A percentile compares a stretch with the other conserved stretches of the same genome.
phyloP scores from a whole-genome alignment of 73 alveolate species.

The Blepharisma stoltei region DNA sequence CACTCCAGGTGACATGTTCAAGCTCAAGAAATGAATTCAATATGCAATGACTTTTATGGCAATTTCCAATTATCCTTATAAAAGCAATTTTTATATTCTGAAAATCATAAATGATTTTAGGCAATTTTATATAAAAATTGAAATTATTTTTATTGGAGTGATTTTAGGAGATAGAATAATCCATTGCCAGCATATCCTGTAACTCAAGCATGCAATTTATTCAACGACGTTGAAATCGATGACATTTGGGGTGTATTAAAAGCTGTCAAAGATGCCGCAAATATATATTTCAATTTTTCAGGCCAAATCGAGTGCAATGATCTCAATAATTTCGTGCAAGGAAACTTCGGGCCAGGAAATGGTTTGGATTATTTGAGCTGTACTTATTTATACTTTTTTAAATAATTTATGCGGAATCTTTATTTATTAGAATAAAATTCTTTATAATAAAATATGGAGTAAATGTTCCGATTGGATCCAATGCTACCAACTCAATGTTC shows the following conservation, averaged over 20 bases:
- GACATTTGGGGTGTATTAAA: neutral
- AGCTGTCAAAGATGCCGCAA: neutral
- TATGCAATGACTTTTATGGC: conserved; percentile 62
- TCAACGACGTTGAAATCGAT: neutral
- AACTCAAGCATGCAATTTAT: conserved; percentile 36
- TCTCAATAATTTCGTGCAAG: conserved; percentile 9
- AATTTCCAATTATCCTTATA: conserved; percentile 63
- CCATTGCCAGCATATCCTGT: conserved; percentile 76
- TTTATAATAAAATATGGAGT: too few relatives aligned
- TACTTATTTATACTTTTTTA: too few relatives aligned
- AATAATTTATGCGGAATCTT: too few relatives aligned
- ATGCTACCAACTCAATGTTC: conserved; percentile 59
- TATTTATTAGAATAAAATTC: too few relatives aligned
- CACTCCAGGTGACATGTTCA: conserved; percentile 45
- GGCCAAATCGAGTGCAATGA: conserved; percentile 36
- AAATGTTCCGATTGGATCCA: conserved; percentile 60
- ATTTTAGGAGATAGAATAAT: too few relatives aligned
- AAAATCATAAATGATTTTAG: too few relatives aligned
- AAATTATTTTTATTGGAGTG: too few relatives aligned
- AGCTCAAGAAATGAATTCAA: conserved; percentile 34
- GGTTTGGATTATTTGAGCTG: conserved; percentile 67
- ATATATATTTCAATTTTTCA: conserved; percentile 33
- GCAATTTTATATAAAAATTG: too few relatives aligned
- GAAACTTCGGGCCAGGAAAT: conserved; percentile 35
- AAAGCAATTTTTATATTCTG: conserved; percentile 55